Percentiles rank a stretch among this genome's conserved stretches.
phyloP scores from a whole-genome alignment of 2,329 filamentous ascomycete species.

The Pseudogymnoascus destructans region DNA sequence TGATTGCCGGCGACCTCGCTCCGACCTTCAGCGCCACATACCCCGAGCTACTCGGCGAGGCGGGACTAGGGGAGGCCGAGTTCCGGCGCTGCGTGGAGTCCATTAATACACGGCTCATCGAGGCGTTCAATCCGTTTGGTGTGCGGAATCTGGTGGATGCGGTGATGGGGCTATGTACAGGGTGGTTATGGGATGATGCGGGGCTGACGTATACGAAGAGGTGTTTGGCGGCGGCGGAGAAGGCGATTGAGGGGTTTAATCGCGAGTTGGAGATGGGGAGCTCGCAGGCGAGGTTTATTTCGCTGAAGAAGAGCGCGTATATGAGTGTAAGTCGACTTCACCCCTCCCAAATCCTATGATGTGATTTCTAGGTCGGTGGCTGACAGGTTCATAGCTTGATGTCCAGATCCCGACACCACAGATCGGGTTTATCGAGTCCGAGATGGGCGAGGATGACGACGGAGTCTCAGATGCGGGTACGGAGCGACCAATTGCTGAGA shows the following conservation, averaged over 20 bases:
- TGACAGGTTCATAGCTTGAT: conserved; percentile 1
- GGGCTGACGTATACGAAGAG: conserved; percentile 66
- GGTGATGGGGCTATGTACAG: conserved; percentile 66
- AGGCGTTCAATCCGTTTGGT: conserved; percentile 69
- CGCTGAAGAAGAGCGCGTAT: conserved; percentile 72
- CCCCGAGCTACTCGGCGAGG: conserved; percentile 84
- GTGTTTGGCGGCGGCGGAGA: conserved; percentile 56
- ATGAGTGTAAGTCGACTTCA: conserved; percentile 49
- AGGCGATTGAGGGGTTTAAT: conserved; percentile 84
- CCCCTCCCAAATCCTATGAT: background rate
- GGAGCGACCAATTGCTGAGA: background rate
- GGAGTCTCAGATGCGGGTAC: background rate
- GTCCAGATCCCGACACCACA: conserved; percentile 9
- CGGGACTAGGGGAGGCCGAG: conserved; percentile 67
- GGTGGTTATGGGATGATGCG: conserved; percentile 90
- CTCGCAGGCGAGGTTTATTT: conserved; percentile 52
- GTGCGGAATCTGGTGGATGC: conserved; percentile 68
- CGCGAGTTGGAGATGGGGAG: conserved; percentile 47
- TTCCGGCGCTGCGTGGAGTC: conserved; percentile 73
- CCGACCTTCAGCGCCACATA: conserved; percentile 93
- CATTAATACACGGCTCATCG: conserved; percentile 63
- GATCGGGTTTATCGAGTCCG: conserved; percentile 5
- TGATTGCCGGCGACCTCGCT: conserved; percentile 75
- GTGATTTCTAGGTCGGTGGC: background rate
- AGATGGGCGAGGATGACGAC: background rate